Base-by-base conservation (phyloP, 257 asterid species). In the Penstemon davidsonii region DNA sequence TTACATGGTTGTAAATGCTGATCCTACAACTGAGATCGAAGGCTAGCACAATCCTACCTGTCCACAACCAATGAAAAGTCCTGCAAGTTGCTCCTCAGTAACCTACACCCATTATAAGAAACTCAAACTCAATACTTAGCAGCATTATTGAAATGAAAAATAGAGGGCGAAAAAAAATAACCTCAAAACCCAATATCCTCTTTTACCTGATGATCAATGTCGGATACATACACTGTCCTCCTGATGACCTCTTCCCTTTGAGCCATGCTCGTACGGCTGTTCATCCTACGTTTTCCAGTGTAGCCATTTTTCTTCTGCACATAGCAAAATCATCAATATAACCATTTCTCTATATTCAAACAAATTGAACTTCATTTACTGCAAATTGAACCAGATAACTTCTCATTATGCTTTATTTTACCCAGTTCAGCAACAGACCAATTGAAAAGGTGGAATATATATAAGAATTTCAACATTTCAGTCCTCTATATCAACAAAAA, bases 221-320 rank as follows among this genome's bases (percentile, higher is more conserved):
- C 90, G 13, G 95, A 83, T n/a, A 88, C 90, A 76, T 85, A 88
- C 13, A 88, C 92, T 4, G 92, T 88, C 82, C 92, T 81, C 84
- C 84, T 76, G 73, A 88, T 88, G 67, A 88, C 90, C 5, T 85
- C 95, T n/a, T 88, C 92, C 66, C 86, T 78, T 72, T 88, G 92
- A 46, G 92, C 92, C 88, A 83, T 76, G 80, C 87, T 79, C 18
- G 89, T 86, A 71, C 92, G 73, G 73, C 75, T 81, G 67, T 82
- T 85, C 78, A 75, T 80, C 79, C 86, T 80, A 69, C 79, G 73
- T 72, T 78, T 83, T 47, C 89, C 94, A 77, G 68, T 50, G 60
- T 59, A 84, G 70, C 84, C 84, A 71, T 77, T 80, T 72, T 81
- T 87, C 87, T 84, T 87, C 90, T 87, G 79, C 70, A 71, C 47